Evolutionary conservation across 2,329 filamentous ascomycete genomes (phyloP).

Genomic region (Cladobotryum mycophilum): DNA sequence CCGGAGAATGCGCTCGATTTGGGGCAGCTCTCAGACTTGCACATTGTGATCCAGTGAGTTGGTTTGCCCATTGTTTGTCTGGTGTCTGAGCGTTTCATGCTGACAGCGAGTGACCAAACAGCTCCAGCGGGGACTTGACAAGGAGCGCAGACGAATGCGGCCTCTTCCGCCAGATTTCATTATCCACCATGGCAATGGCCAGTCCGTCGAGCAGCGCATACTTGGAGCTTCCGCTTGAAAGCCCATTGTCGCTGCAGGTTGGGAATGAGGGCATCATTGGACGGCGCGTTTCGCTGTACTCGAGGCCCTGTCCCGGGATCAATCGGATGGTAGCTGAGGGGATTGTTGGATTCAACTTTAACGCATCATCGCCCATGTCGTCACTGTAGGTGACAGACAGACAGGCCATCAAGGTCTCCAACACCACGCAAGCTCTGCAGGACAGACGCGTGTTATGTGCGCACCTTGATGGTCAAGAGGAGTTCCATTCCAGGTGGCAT

Average conservation of each 20-base stretch:
- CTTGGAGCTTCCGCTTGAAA: slow-evolving; percentile 30
- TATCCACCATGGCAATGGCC: slow-evolving; percentile 18
- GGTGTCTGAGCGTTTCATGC: background rate
- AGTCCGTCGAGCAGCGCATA: slow-evolving; percentile 12
- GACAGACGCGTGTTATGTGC: background rate
- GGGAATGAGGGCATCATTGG: slow-evolving; percentile 43
- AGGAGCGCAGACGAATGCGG: slow-evolving; percentile 35
- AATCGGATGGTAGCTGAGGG: slow-evolving; percentile 38
- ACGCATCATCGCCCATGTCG: slow-evolving; percentile 10
- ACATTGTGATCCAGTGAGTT: slow-evolving; percentile 41
- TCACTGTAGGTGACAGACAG: background rate
- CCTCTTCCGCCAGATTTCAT: slow-evolving; percentile 32
- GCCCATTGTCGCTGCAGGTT: slow-evolving; percentile 38
- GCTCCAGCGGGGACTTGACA: slow-evolving; percentile 38
- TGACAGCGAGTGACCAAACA: slow-evolving; percentile 12
- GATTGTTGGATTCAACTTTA: slow-evolving; percentile 44
- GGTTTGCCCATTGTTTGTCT: background rate
- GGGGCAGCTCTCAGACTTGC: slow-evolving; percentile 20
- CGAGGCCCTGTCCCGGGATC: slow-evolving; percentile 17
- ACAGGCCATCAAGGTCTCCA: slow-evolving; percentile 5
- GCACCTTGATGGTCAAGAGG: slow-evolving; percentile 7
- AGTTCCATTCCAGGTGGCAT: too few relatives aligned
- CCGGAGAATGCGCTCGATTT: slow-evolving; percentile 19
- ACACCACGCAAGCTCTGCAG: background rate
- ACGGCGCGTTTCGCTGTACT: slow-evolving; percentile 38